phyloP scores from a whole-genome alignment of 2,329 filamentous ascomycete genomes.

The Aspergillus tanneri region DNA sequence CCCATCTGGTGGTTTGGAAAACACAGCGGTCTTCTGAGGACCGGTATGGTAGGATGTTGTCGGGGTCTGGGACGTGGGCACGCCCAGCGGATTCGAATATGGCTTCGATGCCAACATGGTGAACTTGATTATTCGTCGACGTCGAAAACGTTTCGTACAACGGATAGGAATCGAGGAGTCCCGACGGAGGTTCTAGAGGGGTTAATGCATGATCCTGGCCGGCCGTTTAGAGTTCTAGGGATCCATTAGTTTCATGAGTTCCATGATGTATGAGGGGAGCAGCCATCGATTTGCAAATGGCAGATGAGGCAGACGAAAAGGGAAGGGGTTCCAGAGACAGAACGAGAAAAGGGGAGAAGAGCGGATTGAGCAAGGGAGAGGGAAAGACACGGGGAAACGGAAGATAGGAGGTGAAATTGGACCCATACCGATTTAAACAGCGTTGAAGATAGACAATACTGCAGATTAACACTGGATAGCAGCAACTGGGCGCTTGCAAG shows the following conservation, averaged over 20 bases:
- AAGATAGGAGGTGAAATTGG: not conserved
- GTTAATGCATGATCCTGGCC: conserved; percentile 15
- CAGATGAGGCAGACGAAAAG: not conserved
- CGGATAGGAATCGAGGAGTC: conserved; percentile 3
- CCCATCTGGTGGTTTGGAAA: conserved; percentile 34
- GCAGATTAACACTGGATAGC: not conserved
- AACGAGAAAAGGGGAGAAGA: conserved; percentile 1
- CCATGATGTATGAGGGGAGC: not conserved
- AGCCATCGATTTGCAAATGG: conserved; percentile 2
- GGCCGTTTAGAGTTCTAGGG: not conserved
- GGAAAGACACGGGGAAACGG: not conserved
- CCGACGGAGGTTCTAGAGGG: not conserved
- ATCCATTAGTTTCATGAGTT: conserved; percentile 2
- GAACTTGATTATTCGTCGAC: not conserved
- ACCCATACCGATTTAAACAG: conserved; percentile 2
- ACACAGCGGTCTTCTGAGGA: conserved; percentile 29
- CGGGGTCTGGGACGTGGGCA: conserved; percentile 36
- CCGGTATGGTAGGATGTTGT: conserved; percentile 33
- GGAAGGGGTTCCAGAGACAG: not conserved
- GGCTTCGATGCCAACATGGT: conserved; percentile 46
- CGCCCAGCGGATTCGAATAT: conserved; percentile 35
- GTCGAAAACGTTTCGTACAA: not conserved
- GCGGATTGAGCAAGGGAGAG: not conserved
- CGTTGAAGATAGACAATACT: not conserved
- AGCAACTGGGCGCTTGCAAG: not conserved